phyloP scores from a whole-genome alignment of 345 rosid genomes.

The Populus euphratica region DNA sequence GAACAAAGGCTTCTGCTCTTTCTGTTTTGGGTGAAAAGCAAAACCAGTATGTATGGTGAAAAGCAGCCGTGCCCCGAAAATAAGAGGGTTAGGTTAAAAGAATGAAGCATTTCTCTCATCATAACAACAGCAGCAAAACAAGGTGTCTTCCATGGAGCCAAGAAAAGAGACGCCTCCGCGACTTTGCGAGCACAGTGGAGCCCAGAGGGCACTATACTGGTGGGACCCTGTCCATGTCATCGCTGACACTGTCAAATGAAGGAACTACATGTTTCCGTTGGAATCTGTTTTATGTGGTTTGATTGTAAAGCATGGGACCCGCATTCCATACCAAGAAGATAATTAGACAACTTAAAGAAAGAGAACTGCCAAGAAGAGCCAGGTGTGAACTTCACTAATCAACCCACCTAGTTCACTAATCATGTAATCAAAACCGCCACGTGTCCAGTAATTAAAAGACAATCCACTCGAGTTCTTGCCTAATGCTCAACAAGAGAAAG shows the following conservation, averaged over 20 bases:
- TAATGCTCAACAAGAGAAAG: neutral
- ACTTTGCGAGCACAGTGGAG: neutral
- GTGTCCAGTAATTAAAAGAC: neutral
- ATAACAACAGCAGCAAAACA: neutral
- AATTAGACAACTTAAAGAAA: neutral
- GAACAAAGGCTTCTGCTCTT: neutral
- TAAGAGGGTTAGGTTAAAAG: neutral
- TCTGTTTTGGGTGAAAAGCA: neutral
- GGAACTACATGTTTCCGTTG: neutral
- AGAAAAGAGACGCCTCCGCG: conserved; percentile 5
- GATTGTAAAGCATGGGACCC: conserved; percentile 20
- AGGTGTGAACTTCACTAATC: neutral
- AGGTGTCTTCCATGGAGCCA: neutral
- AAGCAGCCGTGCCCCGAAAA: neutral
- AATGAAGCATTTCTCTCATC: neutral
- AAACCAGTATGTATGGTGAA: neutral
- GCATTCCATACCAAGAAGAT: neutral
- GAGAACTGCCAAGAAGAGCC: neutral
- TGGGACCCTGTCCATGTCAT: conserved; percentile 5
- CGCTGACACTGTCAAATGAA: conserved; percentile 10
- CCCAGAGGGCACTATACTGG: conserved; percentile 14
- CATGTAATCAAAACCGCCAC: neutral
- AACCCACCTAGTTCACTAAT: neutral
- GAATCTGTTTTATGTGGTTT: neutral
- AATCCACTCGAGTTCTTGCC: neutral